A percentile compares a stretch with the other conserved stretches of the same genome.
These are phyloP conservation scores for Candida parachauliodes DNA, from an alignment of 805 yeast genomes.

Conservation along the genomic window DNA sequence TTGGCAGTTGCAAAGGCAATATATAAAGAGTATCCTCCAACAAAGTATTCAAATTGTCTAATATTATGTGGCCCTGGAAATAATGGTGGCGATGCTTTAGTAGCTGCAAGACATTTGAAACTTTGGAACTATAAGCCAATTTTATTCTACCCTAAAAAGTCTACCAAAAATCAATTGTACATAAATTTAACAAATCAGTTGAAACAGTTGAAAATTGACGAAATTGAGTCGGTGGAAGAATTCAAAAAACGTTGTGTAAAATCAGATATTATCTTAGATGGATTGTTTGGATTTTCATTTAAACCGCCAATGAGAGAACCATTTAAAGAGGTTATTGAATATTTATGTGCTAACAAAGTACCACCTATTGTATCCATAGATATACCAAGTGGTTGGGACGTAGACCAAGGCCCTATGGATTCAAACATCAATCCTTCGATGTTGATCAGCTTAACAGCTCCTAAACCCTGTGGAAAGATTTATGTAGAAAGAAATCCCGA, in stretches of 20 bases:
- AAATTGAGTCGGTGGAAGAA: conserved; percentile 41
- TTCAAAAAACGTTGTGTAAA: conserved; percentile 16
- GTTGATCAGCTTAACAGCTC: conserved; percentile 85
- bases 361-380: conserved; percentile 76
- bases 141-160: conserved; percentile 72
- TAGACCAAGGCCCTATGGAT: conserved; percentile 70
- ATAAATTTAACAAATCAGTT: conserved; percentile 63
- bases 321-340: conserved; percentile 45
- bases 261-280: conserved; percentile 55
- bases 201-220: conserved; percentile 55
- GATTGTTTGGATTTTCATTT: conserved; percentile 92
- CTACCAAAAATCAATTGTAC: conserved; percentile 54
- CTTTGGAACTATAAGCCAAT: conserved; percentile 67
- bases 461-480: conserved; percentile 75
- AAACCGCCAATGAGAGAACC: conserved; percentile 84
- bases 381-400: conserved; percentile 97
- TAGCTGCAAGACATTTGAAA: conserved; percentile 87
- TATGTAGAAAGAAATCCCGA: conserved; percentile 25
- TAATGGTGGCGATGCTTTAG: conserved; percentile 95
- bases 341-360: conserved; percentile 28
- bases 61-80: conserved; percentile 94
- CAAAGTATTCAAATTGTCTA: conserved; percentile 40
- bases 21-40: conserved; percentile 57
- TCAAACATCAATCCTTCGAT: conserved; percentile 56
- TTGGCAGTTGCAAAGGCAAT: conserved; percentile 89